phyloP scores from a whole-genome alignment of 2,329 filamentous ascomycete species.

The Trichoderma atroviride region DNA sequence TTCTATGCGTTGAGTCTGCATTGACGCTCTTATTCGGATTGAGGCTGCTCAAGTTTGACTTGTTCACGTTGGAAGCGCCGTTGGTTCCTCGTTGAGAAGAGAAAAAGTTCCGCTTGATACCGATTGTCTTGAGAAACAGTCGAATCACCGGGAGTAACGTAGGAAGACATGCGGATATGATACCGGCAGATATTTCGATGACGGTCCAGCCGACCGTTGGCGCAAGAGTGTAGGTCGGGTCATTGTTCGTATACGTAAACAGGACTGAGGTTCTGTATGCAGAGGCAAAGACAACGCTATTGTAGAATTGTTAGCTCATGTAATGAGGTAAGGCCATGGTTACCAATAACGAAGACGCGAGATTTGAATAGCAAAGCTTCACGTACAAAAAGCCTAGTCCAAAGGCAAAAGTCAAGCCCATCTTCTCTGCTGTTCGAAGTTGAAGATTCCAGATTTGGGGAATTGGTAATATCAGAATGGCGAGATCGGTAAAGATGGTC shows the following conservation, averaged over 20 bases:
- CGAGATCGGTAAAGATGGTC: conserved; percentile 51
- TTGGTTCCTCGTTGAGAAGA: conserved; percentile 1
- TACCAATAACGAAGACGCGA: not conserved
- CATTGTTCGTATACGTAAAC: conserved; percentile 45
- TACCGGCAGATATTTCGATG: conserved; percentile 52
- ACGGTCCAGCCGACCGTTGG: conserved; percentile 51
- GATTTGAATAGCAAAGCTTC: conserved; percentile 25
- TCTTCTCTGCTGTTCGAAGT: conserved; percentile 45
- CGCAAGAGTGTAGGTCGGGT: conserved; percentile 51
- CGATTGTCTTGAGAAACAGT: conserved; percentile 4
- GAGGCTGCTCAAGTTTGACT: conserved; percentile 15
- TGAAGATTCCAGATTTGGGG: conserved; percentile 51
- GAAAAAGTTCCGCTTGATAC: conserved; percentile 18
- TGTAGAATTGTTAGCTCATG: not conserved
- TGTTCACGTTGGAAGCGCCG: conserved; percentile 17
- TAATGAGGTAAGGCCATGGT: not conserved
- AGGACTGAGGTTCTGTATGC: conserved; percentile 52
- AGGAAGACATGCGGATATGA: conserved; percentile 57
- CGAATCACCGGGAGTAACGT: conserved; percentile 51
- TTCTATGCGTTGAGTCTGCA: conserved; percentile 30
- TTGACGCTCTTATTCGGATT: conserved; percentile 12
- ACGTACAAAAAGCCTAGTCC: conserved; percentile 49
- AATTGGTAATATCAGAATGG: conserved; percentile 49
- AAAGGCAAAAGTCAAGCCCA: conserved; percentile 50
- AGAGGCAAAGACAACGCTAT: conserved; percentile 52